These are phyloP conservation scores for Apocynum venetum DNA, from an alignment of 257 asterid species.

Conservation along the genomic window DNA sequence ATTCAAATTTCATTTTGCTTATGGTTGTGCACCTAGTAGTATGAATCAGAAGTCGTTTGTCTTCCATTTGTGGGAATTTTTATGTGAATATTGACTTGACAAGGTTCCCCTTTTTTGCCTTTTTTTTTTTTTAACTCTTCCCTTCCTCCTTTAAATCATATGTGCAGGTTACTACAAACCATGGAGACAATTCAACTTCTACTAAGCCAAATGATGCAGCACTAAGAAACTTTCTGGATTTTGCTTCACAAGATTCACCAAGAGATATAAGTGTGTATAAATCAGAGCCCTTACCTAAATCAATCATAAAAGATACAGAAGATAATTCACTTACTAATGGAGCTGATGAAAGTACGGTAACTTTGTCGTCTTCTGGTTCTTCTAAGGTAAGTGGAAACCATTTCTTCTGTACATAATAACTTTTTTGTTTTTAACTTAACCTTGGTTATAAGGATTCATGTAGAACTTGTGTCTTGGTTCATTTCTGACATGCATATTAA, in stretches of 20 bases:
- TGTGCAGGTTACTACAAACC: slow-evolving; percentile 31
- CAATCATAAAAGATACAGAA: slow-evolving; percentile 25
- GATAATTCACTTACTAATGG: slow-evolving; percentile 19
- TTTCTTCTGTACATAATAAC: background rate
- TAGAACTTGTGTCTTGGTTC: background rate
- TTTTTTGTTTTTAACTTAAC: background rate
- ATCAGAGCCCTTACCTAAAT: slow-evolving; percentile 26
- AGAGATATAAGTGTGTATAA: slow-evolving; percentile 28
- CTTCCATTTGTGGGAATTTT: background rate
- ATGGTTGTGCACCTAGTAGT: background rate
- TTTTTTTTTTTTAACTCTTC: slow-evolving; percentile 4
- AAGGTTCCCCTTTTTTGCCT: background rate
- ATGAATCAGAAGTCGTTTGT: background rate
- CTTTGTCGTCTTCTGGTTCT: slow-evolving; percentile 12
- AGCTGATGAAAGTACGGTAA: slow-evolving; percentile 21
- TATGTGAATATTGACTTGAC: background rate
- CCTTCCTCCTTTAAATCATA: background rate
- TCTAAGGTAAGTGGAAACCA: slow-evolving; percentile 25
- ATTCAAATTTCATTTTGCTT: background rate
- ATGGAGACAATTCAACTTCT: slow-evolving; percentile 30
- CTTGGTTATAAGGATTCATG: background rate
- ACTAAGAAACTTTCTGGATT: slow-evolving; percentile 19
- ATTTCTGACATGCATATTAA: slow-evolving; percentile 14
- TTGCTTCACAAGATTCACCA: slow-evolving; percentile 21
- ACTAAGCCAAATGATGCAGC: slow-evolving; percentile 21